phyloP scores from a whole-genome alignment of 2,329 filamentous ascomycete species.

The Teratosphaeria zuluensis region DNA sequence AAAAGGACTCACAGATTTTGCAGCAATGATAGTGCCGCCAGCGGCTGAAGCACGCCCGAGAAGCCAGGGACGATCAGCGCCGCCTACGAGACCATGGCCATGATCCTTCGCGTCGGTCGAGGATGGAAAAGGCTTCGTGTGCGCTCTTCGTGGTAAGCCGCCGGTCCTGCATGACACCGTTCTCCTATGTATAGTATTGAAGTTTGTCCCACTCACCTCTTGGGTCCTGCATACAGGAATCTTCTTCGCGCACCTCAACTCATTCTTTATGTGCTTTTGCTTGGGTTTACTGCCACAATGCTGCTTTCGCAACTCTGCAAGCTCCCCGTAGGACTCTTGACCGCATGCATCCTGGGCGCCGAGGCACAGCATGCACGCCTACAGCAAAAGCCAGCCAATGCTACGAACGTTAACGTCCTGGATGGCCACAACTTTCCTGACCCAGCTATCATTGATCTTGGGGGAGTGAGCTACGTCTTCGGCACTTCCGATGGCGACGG shows the following conservation, averaged over 20 bases:
- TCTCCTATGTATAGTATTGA: not conserved
- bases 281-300: not conserved
- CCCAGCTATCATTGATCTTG: conserved; percentile 34
- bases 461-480: conserved; percentile 48
- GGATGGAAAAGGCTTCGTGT: not conserved
- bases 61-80: no score
- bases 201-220: not conserved
- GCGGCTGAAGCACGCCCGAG: no score
- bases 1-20: no score
- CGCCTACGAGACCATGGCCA: not conserved
- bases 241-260: not conserved
- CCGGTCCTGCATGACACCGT: not conserved
- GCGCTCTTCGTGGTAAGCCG: not conserved
- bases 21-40: no score
- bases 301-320: not conserved
- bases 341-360: not conserved
- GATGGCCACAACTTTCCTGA: conserved; percentile 42
- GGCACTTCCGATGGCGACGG: conserved; percentile 27
- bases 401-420: conserved; percentile 4
- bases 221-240: not conserved
- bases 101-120: not conserved
- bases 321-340: not conserved
- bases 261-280: not conserved
- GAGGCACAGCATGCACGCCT: not conserved
- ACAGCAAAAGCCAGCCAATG: not conserved